Evolutionary conservation across 306 rosid genomes (phyloP), one percentile per base, ranked within the genome.

Genomic region (Canavalia ensiformis): DNA sequence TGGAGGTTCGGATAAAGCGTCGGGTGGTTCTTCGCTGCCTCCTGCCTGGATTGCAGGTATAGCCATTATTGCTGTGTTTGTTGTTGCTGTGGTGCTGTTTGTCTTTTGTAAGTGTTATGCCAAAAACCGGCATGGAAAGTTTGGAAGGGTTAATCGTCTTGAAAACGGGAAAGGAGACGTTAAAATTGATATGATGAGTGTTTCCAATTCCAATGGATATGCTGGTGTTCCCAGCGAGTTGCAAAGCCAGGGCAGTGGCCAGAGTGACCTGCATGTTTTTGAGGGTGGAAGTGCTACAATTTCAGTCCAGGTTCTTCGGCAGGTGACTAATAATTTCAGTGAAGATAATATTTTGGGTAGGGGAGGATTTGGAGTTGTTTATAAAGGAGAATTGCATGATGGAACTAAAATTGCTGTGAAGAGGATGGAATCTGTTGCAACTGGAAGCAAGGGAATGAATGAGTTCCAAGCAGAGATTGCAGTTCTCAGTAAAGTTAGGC

Each of bases 381-480:
- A 93, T 63, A 91, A 86, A 74, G 97, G 97, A 60, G 96, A 93
- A 75, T 78, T 93, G 64, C 96, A 93, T 31, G 97, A 91, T 73
- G 97, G 97, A 58, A 93, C 94, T 5, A 87, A 88, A 69, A 91
- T 93, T 77, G 97, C 96, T 31, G 97, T 93, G 76, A 93, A 93
- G 84, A 86, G 92, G 73, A 93, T 93, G 97, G 92, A 93, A 82
- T 90, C 91, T 56, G 91, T 76, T 37, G 90, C 88, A 25, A 85
- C 82, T 82, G 91, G 91, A 25, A 91, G 85, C 18, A 93, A 91
- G 85, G 95, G 95, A 66, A 55, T 91, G 97, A 93, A 88, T 45
- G 97, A 93, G 84, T 93, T 93, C 86, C 96, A 93, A 79, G 97
- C 97, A 37, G 97, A 93, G 88, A 93, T 93, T 52, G 92, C 91